Percentiles rank a stretch among this genome's conserved stretches.
Conservation (phyloP, 192 early-diverging fungal genomes). For the Rhizophagus sp. region DNA sequence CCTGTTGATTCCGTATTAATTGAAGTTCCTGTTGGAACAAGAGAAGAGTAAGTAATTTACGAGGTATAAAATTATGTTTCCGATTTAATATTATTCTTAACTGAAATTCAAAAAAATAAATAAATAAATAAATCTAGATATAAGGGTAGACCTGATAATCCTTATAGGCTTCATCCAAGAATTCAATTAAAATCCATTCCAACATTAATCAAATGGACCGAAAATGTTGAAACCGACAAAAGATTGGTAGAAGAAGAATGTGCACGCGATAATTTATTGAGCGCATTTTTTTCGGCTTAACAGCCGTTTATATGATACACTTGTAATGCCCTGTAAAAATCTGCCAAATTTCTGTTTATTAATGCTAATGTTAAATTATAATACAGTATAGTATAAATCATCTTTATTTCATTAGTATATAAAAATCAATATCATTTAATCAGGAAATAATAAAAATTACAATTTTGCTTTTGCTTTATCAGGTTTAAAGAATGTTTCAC, state of each 20-base stretch:
- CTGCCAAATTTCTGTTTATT: no score
- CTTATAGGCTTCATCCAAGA: constrained; percentile 12
- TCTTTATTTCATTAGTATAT: no score
- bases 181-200: constrained; percentile 11
- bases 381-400: no score
- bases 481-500: constrained; percentile 53
- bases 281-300: neutral
- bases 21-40: constrained; percentile 26
- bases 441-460: neutral
- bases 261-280: neutral
- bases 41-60: neutral
- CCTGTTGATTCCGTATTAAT: neutral
- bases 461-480: constrained; percentile 30
- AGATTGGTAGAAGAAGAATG: constrained; percentile 20
- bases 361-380: no score
- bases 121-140: neutral
- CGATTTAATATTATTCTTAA: neutral
- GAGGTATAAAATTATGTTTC: neutral
- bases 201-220: constrained; percentile 25
- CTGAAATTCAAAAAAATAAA: no score
- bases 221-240: neutral
- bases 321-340: no score
- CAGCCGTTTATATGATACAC: no score
- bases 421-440: no score
- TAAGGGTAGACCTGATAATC: neutral